Evolutionary conservation across 1,139 yeast genomes (phyloP).

Genomic region (Suhomyces atakaporum): DNA sequence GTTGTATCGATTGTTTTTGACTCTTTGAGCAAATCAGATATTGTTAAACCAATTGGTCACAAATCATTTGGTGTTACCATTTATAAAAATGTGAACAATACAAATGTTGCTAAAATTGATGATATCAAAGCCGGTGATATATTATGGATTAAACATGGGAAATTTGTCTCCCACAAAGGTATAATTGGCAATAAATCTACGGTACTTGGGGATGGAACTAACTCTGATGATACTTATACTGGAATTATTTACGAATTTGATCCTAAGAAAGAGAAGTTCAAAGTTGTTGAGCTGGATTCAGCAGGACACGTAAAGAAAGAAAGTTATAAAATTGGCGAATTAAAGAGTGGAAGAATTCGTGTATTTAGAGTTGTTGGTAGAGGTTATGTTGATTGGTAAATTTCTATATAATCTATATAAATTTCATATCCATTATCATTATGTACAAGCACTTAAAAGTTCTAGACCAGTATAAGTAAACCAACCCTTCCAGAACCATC

Average conservation of each 20-base stretch:
- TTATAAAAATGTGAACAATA: constrained; percentile 61
- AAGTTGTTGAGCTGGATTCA: constrained; percentile 65
- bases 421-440: neutral
- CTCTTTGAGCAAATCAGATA: constrained; percentile 22
- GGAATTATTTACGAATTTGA: constrained; percentile 69
- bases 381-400: constrained; percentile 60
- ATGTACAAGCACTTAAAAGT: constrained; percentile 12
- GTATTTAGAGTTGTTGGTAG: constrained; percentile 72
- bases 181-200: constrained; percentile 40
- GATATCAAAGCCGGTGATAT: constrained; percentile 84
- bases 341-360: constrained; percentile 77
- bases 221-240: constrained; percentile 24
- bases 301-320: constrained; percentile 60
- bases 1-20: constrained; percentile 19
- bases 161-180: constrained; percentile 69
- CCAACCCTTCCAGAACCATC: neutral
- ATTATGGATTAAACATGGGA: constrained; percentile 71
- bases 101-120: constrained; percentile 58
- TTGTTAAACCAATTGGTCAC: constrained; percentile 61
- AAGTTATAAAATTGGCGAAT: constrained; percentile 66
- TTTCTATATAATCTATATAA: neutral
- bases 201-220: constrained; percentile 42
- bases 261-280: constrained; percentile 69
- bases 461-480: constrained; percentile 18
- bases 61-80: constrained; percentile 75